Evolutionary conservation across 257 asterid species (phyloP), one percentile per base, ranked within the genome.

Genomic region (Lycium ferocissimum): DNA sequence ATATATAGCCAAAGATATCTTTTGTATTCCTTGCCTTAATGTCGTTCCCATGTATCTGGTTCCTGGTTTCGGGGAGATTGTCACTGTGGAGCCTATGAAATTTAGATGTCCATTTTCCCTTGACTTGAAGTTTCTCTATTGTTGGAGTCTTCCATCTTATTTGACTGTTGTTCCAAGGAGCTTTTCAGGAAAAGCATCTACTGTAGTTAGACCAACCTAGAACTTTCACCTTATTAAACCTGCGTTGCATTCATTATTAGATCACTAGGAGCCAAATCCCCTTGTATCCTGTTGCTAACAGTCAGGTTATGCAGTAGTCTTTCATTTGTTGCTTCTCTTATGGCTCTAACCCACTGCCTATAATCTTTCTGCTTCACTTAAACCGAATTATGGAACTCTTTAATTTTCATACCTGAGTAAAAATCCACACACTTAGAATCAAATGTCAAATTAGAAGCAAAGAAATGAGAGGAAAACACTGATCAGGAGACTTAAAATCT

Each of bases 251-350:
- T 49, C 13, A 49, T 49, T 49, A 15, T 75, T 9, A 49, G 49
- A 53, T 3, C 45, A 7, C 14, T 49, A 49, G 45, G 61, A 22
- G 62, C 14, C n/a, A 43, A 40, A 71, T 38, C 38, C 10, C 56
- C 17, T 71, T 71, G 35, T 43, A 71, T 18, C 56, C 9, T 71
- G 53, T 43, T 18, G 38, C 56, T 43, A 43, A 66, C 73, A 33
- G 33, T 6, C 26, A 37, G 26, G 49, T 67, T 37, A 35, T 67
- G 75, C 49, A 67, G 54, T 38, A 70, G 79, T 7, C 54, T 40
- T 53, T 70, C 22, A 14, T 71, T 71, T 43, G 79, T 71, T 43
- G 35, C 79, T 71, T 71, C 79, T 71, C 56, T 71, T 37, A 43
- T 43, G 35, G 17, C 35, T 71, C 79, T 43, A 71, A 71, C 37